Evolutionary conservation across 768 basidiomycete species (phyloP).

Genomic region (Crepidotus variabilis): DNA sequence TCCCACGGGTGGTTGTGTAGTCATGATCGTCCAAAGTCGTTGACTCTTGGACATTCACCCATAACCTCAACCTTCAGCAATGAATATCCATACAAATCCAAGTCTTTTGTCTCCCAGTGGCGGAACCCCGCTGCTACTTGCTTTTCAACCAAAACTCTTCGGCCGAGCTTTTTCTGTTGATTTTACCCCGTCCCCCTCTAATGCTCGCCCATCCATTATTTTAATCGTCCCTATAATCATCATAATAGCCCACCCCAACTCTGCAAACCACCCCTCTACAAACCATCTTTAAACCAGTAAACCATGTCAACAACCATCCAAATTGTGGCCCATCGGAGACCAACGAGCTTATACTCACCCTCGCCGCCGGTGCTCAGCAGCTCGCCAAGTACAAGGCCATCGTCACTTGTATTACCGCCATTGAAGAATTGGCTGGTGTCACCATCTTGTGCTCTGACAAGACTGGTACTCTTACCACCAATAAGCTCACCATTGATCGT

Average conservation of each 20-base stretch:
- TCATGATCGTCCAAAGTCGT: slow-evolving; percentile 44
- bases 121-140: slow-evolving; percentile 14
- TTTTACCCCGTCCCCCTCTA: slow-evolving; percentile 18
- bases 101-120: slow-evolving; percentile 16
- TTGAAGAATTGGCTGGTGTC: slow-evolving; percentile 97
- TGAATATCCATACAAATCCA: slow-evolving; percentile 29
- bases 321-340: slow-evolving; percentile 66
- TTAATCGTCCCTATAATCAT: slow-evolving; percentile 24
- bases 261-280: slow-evolving; percentile 17
- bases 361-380: slow-evolving; percentile 98
- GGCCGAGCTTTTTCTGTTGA: slow-evolving; percentile 7
- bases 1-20: too few species aligned
- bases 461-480: slow-evolving; percentile 97
- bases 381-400: slow-evolving; percentile 99
- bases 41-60: slow-evolving; percentile 35
- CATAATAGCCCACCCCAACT: slow-evolving; percentile 23
- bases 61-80: slow-evolving; percentile 28
- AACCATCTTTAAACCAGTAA: slow-evolving; percentile 7
- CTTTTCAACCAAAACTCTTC: slow-evolving; percentile 3
- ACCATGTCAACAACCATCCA: slow-evolving; percentile 25
- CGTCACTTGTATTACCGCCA: slow-evolving; percentile 98
- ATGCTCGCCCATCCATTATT: slow-evolving; percentile 31
- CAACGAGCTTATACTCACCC: slow-evolving; percentile 85
- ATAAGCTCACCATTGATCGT: slow-evolving; percentile 97
- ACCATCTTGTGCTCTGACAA: slow-evolving; percentile 99